A percentile compares a stretch with the other conserved stretches of the same genome.
phyloP scores from a whole-genome alignment of 805 yeast genomes.

The Candida peoriensis region DNA sequence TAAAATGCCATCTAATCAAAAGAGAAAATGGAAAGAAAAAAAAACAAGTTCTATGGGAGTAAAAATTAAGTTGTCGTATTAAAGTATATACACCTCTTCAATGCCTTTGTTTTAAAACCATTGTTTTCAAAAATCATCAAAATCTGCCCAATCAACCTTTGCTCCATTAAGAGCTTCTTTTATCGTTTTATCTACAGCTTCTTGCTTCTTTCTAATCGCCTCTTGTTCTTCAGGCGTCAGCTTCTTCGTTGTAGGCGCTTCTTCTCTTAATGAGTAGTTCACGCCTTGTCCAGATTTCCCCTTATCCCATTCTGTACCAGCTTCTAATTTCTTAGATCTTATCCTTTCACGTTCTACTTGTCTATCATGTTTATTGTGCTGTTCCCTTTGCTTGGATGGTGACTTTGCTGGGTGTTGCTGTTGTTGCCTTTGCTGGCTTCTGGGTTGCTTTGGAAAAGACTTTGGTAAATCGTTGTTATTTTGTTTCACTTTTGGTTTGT shows the following conservation, averaged over 20 bases:
- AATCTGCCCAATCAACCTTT: conserved; percentile 19
- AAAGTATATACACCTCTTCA: no score
- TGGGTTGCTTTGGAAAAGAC: background rate
- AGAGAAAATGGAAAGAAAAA: conserved; percentile 14
- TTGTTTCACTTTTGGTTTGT: background rate
- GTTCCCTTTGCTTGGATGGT: no score
- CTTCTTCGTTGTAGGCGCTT: background rate
- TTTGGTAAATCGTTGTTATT: background rate
- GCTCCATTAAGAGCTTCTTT: conserved; percentile 16
- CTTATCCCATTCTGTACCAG: conserved; percentile 11
- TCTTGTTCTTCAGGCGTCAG: conserved; percentile 1
- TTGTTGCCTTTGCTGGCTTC: conserved; percentile 6
- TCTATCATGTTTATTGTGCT: background rate
- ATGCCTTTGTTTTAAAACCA: no score
- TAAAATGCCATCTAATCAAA: conserved; percentile 15
- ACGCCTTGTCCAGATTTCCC: conserved; percentile 8
- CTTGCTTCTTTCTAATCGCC: conserved; percentile 7
- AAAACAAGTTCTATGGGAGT: conserved; percentile 19
- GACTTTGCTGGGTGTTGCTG: conserved; percentile 7
- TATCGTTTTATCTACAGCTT: conserved; percentile 5
- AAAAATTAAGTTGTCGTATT: no score
- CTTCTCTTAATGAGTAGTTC: conserved; percentile 1
- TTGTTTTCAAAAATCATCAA: conserved; percentile 11
- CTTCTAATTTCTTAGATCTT: background rate
- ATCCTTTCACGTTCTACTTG: background rate